Base-by-base conservation (phyloP, 352 stramenopile genomes). In the Phytophthora fragariaefolia region DNA sequence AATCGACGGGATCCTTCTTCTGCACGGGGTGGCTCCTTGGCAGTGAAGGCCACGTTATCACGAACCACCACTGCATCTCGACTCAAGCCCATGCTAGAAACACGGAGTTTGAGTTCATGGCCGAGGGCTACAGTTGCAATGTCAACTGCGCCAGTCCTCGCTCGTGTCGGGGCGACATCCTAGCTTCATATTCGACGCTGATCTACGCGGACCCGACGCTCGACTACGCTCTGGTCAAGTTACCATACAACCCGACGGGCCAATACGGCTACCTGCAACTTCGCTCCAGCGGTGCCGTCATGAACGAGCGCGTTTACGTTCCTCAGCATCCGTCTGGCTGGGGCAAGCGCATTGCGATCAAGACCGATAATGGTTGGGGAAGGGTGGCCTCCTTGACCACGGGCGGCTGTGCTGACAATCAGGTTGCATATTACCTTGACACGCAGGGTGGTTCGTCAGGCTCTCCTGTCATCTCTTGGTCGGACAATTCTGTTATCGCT, bases 51-150 rank as follows among this genome's bases (percentile, higher is more conserved):
- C 85, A 95, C 52, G n/a, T 92, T 36, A 43, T 95, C 17, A 93
- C 87, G 23, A 95, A 95, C 75, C 59, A 92, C 53, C 87, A 95
- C 72, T 95, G 87, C 75, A 92, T 95, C 54, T 71, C 59, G 5
- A 74, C 56, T 22, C 63, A 74, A 42, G 30, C 26, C 13, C 59
- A 91, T 27, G 87, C 87, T 4, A 79, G 46, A n/a, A 77, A 82
- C 59, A 90, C 79, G 2, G 67, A 92, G 49, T 85, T 88, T 30
- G 85, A 95, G 66, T 91, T 95, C 50, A 69, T 73, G 50, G 86
- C 84, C 2, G 65, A 89, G 20, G 75, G 81, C 6, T 42, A 30
- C 1, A 66, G 20, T 0, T 93, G 87, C 45, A 50, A 40, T 2
- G 49, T 54, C 3, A 59, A 66, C n/a, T 95, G 87, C 56, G 48